Base-by-base conservation (phyloP, 139 green algal species). In the Medakamo hakoo region DNA sequence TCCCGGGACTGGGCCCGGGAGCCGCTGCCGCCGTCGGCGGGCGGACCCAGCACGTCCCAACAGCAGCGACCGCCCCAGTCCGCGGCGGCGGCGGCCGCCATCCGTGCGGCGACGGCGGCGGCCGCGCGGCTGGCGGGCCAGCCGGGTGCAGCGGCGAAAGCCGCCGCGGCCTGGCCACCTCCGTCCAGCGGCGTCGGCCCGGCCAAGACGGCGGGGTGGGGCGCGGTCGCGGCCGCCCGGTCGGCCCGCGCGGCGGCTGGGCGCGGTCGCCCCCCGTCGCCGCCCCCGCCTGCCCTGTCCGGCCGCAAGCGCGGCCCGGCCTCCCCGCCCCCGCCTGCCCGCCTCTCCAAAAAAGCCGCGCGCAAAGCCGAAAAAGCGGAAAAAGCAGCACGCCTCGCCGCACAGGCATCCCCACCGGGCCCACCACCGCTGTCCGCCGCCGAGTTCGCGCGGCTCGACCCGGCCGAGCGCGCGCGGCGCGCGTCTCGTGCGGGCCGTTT, bases 401-500 rank as follows among this genome's bases (percentile, higher is more conserved):
- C 16, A 19, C 27, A n/a, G 55, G 14, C 23, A 60, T n/a, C 55
- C 23, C 19, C 14, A n/a, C 9, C 26, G 55, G 27, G 19, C 21
- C 23, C 9, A 26, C 23, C 55, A 59, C 64, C 55, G 24, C 4
- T 58, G 23, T 19, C 20, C 57, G 4, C 25, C n/a, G 20, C 14
- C 0, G 29, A 16, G 20, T 48, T 30, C 49, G 28, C 59, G 26
- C 59, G 30, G 28, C 30, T 28, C 9, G 40, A 52, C 40, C 40
- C 29, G 20, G 75, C 77, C 49, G 68, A 77, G 71, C 26, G 58
- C 21, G 63, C 62, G 52, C 71, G 74, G 55, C 62, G 59, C 2
- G 57, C 67, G 58, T 61, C 68, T 28, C 68, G 75, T 0, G 71
- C 70, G 4, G 73, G 75, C 2, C 78, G 82, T 1, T 88, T 88